Evolutionary conservation across 441 rosid genomes (phyloP), one percentile per base, ranked within the genome.

Genomic region (Bruguiera hainesii): DNA sequence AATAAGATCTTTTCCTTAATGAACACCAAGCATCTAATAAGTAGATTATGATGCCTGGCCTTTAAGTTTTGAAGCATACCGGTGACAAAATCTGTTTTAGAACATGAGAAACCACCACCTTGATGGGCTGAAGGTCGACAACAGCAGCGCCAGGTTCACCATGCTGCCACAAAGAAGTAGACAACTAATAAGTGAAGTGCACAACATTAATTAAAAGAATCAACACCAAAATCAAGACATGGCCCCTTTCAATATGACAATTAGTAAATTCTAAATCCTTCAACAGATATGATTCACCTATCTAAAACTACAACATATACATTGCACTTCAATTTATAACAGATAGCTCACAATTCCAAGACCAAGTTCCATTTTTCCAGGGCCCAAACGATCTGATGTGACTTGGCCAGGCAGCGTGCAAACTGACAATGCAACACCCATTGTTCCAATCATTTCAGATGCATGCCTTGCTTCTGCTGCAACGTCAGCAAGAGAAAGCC

Each of bases 131-230:
- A 81, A 95, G 74, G 70, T 95, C 98, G 28, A 83, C 97, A 66
- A 95, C 90, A 77, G 95, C 98, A 73, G 96, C 99, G 64, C 99
- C 99, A 67, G 97, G 78, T 81, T 95, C 99, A 71, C 98, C 97
- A 77, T 95, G 99, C 97, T 95, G 79, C 76, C 67, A 79, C 68
- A 77, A 39, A 71, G 60, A 57, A 66, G 21, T 29, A 66, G 68
- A 18, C 63, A 23, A 39, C 48, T 30, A 64, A 66, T 58, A 28
- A 66, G 48, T 3, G 48, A 42, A 42, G 48, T 42, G 18, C 48
- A 13, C 18, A 42, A 3, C 48, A 42, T 42, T 42, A 60, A 64
- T 48, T 66, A 67, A 61, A 73, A 59, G 70, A 76, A 71, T 7
- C 26, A 29, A 51, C 68, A 68, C 21, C 39, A 61, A 70, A 65